Conservation (phyloP, 352 stramenopile species). For the Pythium aristosporum region DNA sequence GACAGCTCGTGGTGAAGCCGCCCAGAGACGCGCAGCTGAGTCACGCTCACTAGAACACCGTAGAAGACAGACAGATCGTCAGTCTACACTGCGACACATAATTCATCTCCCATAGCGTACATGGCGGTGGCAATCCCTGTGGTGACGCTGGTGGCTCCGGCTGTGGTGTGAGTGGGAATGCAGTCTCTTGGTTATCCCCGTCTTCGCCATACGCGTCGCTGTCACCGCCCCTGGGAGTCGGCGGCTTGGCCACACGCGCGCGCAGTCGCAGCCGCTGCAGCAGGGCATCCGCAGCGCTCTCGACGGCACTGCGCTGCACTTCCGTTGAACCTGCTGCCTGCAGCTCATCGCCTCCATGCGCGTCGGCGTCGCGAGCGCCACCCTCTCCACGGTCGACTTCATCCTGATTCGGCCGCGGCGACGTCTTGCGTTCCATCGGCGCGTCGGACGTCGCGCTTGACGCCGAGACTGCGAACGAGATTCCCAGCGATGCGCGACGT, state of each 20-base stretch:
- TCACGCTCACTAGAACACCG: slow-evolving; percentile 8
- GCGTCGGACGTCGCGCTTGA: not conserved
- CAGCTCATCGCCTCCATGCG: not conserved
- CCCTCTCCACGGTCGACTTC: not conserved
- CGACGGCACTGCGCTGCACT: slow-evolving; percentile 15
- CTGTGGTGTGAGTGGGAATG: not conserved
- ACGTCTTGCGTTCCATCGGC: slow-evolving; percentile 13
- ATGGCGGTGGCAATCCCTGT: slow-evolving; percentile 10
- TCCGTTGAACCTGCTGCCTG: not conserved
- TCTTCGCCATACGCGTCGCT: not conserved
- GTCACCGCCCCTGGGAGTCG: slow-evolving; percentile 1
- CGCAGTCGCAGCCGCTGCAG: slow-evolving; percentile 22
- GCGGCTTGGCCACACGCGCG: slow-evolving; percentile 15
- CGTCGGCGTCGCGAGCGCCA: not conserved
- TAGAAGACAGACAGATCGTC: not conserved
- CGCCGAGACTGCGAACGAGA: not conserved
- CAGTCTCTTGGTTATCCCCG: not conserved
- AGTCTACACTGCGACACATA: not conserved
- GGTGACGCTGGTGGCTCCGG: slow-evolving; percentile 1
- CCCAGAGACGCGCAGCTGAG: slow-evolving; percentile 13
- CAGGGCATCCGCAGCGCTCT: slow-evolving; percentile 26
- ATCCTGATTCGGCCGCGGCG: slow-evolving; percentile 16
- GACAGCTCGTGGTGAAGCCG: not conserved
- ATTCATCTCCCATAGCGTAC: not conserved
- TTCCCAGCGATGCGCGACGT: slow-evolving; percentile 7